Percentiles rank a stretch among this genome's conserved stretches.
Evolutionary conservation across 495 filamentous ascomycete genomes (phyloP).

Genomic region (Aspergillus cristatus): DNA sequence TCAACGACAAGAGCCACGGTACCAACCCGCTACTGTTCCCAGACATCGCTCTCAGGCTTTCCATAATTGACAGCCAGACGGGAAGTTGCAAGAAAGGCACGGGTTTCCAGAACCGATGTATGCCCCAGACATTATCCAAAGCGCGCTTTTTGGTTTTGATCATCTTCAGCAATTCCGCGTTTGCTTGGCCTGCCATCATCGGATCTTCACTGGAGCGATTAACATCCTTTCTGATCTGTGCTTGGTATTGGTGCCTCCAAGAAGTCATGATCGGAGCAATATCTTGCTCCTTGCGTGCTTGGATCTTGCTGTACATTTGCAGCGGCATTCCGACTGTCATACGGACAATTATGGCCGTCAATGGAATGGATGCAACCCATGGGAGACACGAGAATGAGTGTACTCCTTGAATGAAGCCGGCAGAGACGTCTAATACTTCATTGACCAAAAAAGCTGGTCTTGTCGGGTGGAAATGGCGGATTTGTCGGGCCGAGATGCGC

Average conservation of each 20-base stretch:
- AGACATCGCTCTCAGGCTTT: slow-evolving; percentile 56
- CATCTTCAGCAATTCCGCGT: background rate
- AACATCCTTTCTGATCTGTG: slow-evolving; percentile 5
- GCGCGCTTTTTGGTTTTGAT: slow-evolving; percentile 16
- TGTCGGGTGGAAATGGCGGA: slow-evolving; percentile 40
- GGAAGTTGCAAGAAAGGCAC: slow-evolving; percentile 47
- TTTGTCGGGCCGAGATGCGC: slow-evolving; percentile 11
- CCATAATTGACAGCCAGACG: slow-evolving; percentile 59
- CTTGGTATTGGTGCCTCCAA: slow-evolving; percentile 31
- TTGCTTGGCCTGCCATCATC: background rate
- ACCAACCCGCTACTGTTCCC: slow-evolving; percentile 47
- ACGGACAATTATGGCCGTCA: slow-evolving; percentile 56
- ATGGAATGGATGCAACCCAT: slow-evolving; percentile 64
- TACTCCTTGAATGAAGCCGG: slow-evolving; percentile 48
- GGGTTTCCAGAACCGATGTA: slow-evolving; percentile 41
- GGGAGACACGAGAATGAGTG: slow-evolving; percentile 52
- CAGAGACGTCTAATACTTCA: slow-evolving; percentile 39
- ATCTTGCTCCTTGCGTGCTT: slow-evolving; percentile 29
- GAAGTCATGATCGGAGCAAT: slow-evolving; percentile 43
- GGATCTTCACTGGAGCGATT: background rate
- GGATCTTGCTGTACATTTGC: slow-evolving; percentile 39
- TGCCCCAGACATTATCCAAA: slow-evolving; percentile 35
- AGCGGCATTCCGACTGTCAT: slow-evolving; percentile 50
- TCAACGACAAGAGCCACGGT: slow-evolving; percentile 24
- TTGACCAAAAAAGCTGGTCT: slow-evolving; percentile 33